phyloP scores from a whole-genome alignment of 2,329 filamentous ascomycete genomes.

The Sporothrix curviconia region DNA sequence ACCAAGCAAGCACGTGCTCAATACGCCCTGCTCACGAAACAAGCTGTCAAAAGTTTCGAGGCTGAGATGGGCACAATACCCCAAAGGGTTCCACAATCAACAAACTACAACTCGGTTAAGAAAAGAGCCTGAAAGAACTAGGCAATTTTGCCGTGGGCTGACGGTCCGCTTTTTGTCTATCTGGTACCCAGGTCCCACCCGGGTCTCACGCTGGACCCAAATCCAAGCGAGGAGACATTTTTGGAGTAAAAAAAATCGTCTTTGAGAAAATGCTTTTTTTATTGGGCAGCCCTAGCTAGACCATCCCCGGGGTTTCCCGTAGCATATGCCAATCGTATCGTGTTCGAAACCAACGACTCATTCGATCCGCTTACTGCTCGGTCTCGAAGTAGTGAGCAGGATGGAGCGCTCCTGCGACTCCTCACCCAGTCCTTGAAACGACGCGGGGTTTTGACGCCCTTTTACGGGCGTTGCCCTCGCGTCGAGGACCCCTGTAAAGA shows the following conservation, averaged over 20 bases:
- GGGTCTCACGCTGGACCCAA: background rate
- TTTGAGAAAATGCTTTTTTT: background rate
- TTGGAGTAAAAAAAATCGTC: background rate
- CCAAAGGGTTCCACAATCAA: too few species aligned
- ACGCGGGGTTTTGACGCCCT: constrained; percentile 99
- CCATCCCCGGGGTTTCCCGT: background rate
- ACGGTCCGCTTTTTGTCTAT: constrained; percentile 14
- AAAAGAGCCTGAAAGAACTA: too few species aligned
- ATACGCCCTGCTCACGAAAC: too few species aligned
- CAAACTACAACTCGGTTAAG: too few species aligned
- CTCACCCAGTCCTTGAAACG: constrained; percentile 99
- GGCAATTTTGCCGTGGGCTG: background rate
- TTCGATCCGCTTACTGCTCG: constrained; percentile 52
- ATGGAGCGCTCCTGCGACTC: constrained; percentile 98
- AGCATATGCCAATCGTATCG: background rate
- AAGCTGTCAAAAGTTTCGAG: too few species aligned
- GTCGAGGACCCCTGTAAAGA: constrained; percentile 79
- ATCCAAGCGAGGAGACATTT: background rate
- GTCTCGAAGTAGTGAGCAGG: constrained; percentile 99
- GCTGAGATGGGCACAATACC: too few species aligned
- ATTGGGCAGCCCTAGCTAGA: constrained; percentile 1
- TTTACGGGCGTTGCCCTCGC: constrained; percentile 98
- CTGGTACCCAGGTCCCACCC: constrained; percentile 13
- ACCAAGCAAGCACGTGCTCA: too few species aligned
- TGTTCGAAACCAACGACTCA: constrained; percentile 2